These are phyloP conservation scores for Sporothrix brasiliensis DNA, from an alignment of 2,329 filamentous ascomycete genomes.

Conservation along the genomic window DNA sequence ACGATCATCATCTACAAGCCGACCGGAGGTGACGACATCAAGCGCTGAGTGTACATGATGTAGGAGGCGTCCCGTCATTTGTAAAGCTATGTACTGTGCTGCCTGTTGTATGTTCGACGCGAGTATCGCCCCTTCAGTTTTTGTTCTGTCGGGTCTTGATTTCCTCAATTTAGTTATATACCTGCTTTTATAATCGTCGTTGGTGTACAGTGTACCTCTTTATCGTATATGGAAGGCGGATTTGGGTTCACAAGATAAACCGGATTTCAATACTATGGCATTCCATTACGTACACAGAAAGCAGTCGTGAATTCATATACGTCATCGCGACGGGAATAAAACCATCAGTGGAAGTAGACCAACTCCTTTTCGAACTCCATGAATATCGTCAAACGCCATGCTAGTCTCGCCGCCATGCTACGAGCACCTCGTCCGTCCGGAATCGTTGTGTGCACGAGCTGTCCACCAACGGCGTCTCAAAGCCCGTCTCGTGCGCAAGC, in stretches of 20 bases:
- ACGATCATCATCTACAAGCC: slow-evolving; percentile 98
- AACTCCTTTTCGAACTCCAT: not conserved
- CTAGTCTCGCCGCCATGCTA: slow-evolving; percentile 71
- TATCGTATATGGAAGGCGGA: slow-evolving; percentile 21
- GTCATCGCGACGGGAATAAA: not conserved
- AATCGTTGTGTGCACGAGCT: slow-evolving; percentile 84
- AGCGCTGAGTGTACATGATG: slow-evolving; percentile 30
- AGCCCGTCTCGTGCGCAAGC: slow-evolving; percentile 80
- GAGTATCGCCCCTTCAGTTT: not conserved
- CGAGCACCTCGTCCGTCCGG: slow-evolving; percentile 77
- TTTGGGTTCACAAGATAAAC: not conserved
- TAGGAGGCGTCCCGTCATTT: not conserved
- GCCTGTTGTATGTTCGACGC: not conserved
- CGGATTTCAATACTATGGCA: slow-evolving; percentile 11
- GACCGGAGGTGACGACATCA: slow-evolving; percentile 61
- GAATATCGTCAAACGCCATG: not conserved
- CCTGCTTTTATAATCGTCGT: not conserved
- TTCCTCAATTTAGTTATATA: not conserved
- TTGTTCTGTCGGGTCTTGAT: not conserved
- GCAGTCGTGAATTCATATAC: not conserved
- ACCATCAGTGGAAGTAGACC: not conserved
- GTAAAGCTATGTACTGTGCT: not conserved
- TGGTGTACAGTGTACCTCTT: not conserved
- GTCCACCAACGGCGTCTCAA: slow-evolving; percentile 73
- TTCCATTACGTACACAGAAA: not conserved